Evolutionary conservation across 2,329 filamentous ascomycete species (phyloP).

Genomic region (Endocalyx cinctus): DNA sequence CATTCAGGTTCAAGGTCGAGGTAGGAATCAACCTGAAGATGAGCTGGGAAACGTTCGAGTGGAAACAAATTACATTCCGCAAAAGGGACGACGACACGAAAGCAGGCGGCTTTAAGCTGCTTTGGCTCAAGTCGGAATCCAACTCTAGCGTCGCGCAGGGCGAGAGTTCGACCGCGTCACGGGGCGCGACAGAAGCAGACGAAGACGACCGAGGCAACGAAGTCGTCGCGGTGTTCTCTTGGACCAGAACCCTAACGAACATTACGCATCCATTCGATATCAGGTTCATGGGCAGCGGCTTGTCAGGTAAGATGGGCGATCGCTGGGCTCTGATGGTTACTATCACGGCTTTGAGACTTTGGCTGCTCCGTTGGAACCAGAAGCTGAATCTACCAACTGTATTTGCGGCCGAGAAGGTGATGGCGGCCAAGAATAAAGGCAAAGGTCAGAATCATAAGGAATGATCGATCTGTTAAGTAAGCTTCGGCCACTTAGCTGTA

Average conservation of each 20-base stretch:
- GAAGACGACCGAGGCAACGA: slow-evolving; percentile 1
- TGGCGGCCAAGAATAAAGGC: background rate
- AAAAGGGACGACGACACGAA: slow-evolving; percentile 6
- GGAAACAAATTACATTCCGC: slow-evolving; percentile 11
- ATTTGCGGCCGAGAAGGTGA: slow-evolving; percentile 1
- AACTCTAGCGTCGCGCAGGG: background rate
- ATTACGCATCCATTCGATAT: slow-evolving; percentile 10
- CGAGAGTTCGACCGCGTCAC: slow-evolving; percentile 1
- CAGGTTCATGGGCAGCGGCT: slow-evolving; percentile 3
- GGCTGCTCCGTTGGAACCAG: slow-evolving; percentile 2
- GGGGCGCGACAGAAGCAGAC: background rate
- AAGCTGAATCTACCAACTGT: background rate
- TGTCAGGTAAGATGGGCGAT: slow-evolving; percentile 3
- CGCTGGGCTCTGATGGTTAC: slow-evolving; percentile 8
- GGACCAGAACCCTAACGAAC: slow-evolving; percentile 8
- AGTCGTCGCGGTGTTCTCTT: slow-evolving; percentile 7
- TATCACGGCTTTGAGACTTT: slow-evolving; percentile 10
- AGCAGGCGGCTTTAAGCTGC: slow-evolving; percentile 9
- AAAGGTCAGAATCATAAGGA: too few relatives aligned
- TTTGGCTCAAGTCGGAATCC: background rate
- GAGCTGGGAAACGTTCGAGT: slow-evolving; percentile 14
- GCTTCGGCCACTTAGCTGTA: too few relatives aligned
- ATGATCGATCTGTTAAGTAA: too few relatives aligned
- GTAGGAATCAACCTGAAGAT: slow-evolving; percentile 3
- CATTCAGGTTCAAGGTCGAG: slow-evolving; percentile 13